phyloP scores from a whole-genome alignment of 2,329 filamentous ascomycete genomes.

The Fusarium buxicola region DNA sequence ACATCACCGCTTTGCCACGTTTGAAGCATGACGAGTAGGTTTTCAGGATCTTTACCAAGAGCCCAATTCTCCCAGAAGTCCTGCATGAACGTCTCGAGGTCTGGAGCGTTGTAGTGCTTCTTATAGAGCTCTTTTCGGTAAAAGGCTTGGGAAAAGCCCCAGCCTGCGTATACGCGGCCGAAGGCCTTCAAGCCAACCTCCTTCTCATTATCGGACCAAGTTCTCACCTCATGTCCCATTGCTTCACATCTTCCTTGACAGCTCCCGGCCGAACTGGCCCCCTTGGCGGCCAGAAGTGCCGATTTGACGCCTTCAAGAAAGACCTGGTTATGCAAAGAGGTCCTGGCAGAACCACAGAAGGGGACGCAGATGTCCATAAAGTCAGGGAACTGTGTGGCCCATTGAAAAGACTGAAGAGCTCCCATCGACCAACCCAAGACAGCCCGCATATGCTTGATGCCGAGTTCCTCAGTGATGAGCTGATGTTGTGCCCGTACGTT shows the following conservation, averaged over 20 bases:
- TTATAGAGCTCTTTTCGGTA: slow-evolving; percentile 79
- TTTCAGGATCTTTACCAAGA: slow-evolving; percentile 78
- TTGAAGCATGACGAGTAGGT: slow-evolving; percentile 78
- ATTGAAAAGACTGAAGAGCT: slow-evolving; percentile 65
- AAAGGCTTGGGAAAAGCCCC: slow-evolving; percentile 84
- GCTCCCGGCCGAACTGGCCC: slow-evolving; percentile 63
- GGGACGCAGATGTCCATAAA: slow-evolving; percentile 60
- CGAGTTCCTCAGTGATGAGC: slow-evolving; percentile 55
- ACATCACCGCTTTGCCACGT: slow-evolving; percentile 83
- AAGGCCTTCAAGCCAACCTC: slow-evolving; percentile 71
- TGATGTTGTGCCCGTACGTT: slow-evolving; percentile 63
- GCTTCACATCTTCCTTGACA: slow-evolving; percentile 45
- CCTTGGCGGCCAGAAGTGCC: slow-evolving; percentile 57
- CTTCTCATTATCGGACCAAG: slow-evolving; percentile 57
- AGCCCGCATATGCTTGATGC: slow-evolving; percentile 56
- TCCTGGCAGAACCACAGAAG: slow-evolving; percentile 63
- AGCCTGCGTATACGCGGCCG: slow-evolving; percentile 81
- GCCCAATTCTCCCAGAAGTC: slow-evolving; percentile 84
- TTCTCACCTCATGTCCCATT: slow-evolving; percentile 20
- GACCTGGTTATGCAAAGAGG: slow-evolving; percentile 63
- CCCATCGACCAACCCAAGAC: slow-evolving; percentile 69
- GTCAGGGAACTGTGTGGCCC: slow-evolving; percentile 61
- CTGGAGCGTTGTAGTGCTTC: slow-evolving; percentile 70
- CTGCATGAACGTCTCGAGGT: slow-evolving; percentile 79
- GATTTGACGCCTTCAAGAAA: slow-evolving; percentile 66